Evolutionary conservation across 2,329 filamentous ascomycete genomes (phyloP).

Genomic region (Aureobasidium sp.): DNA sequence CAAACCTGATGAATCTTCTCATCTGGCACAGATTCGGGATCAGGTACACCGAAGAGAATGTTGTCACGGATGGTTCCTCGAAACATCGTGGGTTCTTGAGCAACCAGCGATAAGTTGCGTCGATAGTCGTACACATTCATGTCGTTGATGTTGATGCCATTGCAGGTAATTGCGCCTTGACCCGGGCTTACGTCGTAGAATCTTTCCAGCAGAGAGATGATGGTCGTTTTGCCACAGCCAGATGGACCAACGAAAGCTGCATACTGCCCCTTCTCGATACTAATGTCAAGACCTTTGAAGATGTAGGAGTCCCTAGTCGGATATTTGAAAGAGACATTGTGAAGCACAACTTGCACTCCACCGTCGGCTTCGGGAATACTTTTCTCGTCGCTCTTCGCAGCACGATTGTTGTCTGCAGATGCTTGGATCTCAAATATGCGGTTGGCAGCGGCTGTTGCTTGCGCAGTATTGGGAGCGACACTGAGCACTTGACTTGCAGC

Average conservation of each 20-base stretch:
- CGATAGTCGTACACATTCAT: constrained; percentile 35
- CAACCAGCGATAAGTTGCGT: constrained; percentile 37
- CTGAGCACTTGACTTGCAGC: constrained; percentile 56
- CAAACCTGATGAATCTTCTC: constrained; percentile 61
- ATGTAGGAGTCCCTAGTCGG: constrained; percentile 46
- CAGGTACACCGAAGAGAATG: constrained; percentile 37
- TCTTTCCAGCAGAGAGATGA: constrained; percentile 34
- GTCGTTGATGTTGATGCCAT: constrained; percentile 31
- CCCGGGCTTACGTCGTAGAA: constrained; percentile 52
- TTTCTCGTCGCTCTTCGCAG: neutral
- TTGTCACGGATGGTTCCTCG: constrained; percentile 57
- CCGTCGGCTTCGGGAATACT: constrained; percentile 19
- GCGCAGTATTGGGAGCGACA: constrained; percentile 32
- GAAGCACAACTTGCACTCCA: constrained; percentile 32
- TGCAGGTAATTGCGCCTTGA: constrained; percentile 56
- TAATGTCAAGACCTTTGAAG: constrained; percentile 35
- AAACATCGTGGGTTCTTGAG: constrained; percentile 45
- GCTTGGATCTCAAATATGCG: constrained; percentile 7
- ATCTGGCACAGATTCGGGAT: constrained; percentile 20
- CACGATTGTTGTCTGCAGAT: neutral
- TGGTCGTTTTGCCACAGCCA: constrained; percentile 36
- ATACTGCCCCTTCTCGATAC: constrained; percentile 32
- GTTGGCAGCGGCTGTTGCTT: constrained; percentile 13
- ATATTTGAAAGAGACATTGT: constrained; percentile 36
- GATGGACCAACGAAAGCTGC: constrained; percentile 37